These are phyloP conservation scores for Suillus decipiens DNA, from an alignment of 768 basidiomycete genomes.

Conservation along the genomic window DNA sequence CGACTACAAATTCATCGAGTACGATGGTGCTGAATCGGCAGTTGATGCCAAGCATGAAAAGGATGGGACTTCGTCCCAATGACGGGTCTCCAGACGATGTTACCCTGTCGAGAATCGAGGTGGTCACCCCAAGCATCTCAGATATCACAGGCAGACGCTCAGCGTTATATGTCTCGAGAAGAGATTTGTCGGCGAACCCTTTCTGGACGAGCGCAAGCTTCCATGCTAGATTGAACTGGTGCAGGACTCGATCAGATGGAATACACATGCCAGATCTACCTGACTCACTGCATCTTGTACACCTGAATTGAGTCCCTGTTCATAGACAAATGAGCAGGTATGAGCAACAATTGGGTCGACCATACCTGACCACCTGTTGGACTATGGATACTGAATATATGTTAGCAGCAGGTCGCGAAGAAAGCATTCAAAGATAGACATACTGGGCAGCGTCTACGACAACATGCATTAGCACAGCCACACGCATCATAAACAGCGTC, in stretches of 20 bases:
- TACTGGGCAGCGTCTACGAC: slow-evolving; percentile 27
- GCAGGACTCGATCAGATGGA: background rate
- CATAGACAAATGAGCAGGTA: background rate
- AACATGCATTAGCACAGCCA: slow-evolving; percentile 3
- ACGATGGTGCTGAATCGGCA: slow-evolving; percentile 29
- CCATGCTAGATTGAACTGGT: slow-evolving; percentile 43
- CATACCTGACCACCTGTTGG: slow-evolving; percentile 21
- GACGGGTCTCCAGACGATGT: background rate
- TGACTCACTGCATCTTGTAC: slow-evolving; percentile 26
- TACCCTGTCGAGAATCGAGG: slow-evolving; percentile 9
- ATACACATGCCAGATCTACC: slow-evolving; percentile 14
- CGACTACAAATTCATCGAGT: slow-evolving; percentile 18
- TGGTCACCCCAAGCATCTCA: slow-evolving; percentile 39
- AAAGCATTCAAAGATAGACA: background rate
- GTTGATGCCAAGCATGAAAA: slow-evolving; percentile 27
- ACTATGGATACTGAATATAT: slow-evolving; percentile 18
- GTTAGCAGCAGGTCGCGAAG: background rate
- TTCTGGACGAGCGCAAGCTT: slow-evolving; percentile 42
- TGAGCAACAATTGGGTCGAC: background rate
- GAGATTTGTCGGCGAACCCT: slow-evolving; percentile 29
- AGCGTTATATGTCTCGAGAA: slow-evolving; percentile 41
- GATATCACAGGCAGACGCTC: slow-evolving; percentile 45
- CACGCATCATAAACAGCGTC: background rate
- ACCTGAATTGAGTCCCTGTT: slow-evolving; percentile 22
- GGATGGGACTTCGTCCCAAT: background rate